Conservation (phyloP, 441 rosid genomes). For the Jatropha multifida region DNA sequence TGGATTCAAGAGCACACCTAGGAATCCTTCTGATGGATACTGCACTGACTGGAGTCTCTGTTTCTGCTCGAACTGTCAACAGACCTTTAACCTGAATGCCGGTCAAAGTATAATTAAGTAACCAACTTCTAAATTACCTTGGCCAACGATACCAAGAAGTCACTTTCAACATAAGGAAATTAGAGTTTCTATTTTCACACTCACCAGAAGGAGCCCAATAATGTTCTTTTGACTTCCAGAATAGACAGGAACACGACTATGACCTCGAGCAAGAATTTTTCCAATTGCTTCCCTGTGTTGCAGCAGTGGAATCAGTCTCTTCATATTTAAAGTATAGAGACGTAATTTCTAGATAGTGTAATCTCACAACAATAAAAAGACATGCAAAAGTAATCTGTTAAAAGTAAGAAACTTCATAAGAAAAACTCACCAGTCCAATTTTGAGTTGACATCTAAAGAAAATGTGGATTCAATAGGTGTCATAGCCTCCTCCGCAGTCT, state of each 20-base stretch:
- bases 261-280: conserved; percentile 92
- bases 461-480: conserved; percentile 96
- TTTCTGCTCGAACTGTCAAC: conserved; percentile 92
- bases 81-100: conserved; percentile 78
- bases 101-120: conserved; percentile 7
- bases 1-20: conserved; percentile 41
- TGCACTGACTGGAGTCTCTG: conserved; percentile 92
- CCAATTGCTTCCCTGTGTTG: conserved; percentile 91
- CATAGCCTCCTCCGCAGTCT: conserved; percentile 99
- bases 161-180: conserved; percentile 1
- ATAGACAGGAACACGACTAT: conserved; percentile 92
- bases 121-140: conserved; percentile 11
- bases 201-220: conserved; percentile 91
- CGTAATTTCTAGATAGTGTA: conserved; percentile 1
- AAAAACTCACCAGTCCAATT: conserved; percentile 78
- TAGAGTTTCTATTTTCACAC: conserved; percentile 16
- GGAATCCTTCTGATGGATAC: conserved; percentile 92
- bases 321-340: neutral
- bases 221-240: conserved; percentile 76
- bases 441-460: conserved; percentile 85
- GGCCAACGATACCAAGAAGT: conserved; percentile 8
- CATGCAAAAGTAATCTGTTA: neutral
- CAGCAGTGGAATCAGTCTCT: conserved; percentile 12
- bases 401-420: neutral
- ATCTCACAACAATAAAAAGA: neutral